A percentile compares a stretch with the other conserved stretches of the same genome.
These are phyloP conservation scores for Leccinum ochraceum DNA, from an alignment of 768 basidiomycete species.

Conservation along the genomic window DNA sequence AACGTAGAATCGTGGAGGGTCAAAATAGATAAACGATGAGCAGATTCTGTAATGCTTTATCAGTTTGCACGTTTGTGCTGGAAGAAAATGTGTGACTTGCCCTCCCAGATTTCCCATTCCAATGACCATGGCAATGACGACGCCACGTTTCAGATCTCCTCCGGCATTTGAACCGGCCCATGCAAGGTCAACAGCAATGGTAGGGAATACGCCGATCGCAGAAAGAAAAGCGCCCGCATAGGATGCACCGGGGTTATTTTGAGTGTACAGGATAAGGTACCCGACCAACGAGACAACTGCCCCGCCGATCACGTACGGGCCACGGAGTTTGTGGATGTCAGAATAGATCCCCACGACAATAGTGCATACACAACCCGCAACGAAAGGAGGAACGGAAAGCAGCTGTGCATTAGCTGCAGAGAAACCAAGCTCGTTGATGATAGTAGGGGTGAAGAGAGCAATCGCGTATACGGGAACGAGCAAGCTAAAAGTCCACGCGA, in stretches of 20 bases:
- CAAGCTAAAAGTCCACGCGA: conserved; percentile 29
- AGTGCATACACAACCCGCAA: conserved; percentile 46
- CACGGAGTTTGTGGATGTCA: conserved; percentile 44
- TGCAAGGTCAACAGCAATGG: conserved; percentile 47
- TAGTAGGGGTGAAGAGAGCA: conserved; percentile 53
- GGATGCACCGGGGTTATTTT: conserved; percentile 21
- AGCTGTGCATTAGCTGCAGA: conserved; percentile 50
- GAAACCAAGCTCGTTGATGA: conserved; percentile 51
- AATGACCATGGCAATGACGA: conserved; percentile 54
- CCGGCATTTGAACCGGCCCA: conserved; percentile 60
- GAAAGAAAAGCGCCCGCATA: conserved; percentile 53
- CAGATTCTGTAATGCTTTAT: conserved; percentile 33
- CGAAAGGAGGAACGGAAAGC: conserved; percentile 52
- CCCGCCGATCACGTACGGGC: conserved; percentile 49
- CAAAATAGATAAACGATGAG: conserved; percentile 43
- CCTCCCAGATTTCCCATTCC: conserved; percentile 59
- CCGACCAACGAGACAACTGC: conserved; percentile 49
- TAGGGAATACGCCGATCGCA: conserved; percentile 54
- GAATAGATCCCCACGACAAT: conserved; percentile 43
- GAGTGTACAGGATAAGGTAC: conserved; percentile 48
- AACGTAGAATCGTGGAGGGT: conserved; percentile 38
- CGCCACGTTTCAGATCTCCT: conserved; percentile 53
- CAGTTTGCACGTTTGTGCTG: not conserved
- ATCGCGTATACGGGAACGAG: conserved; percentile 49
- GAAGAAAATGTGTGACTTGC: conserved; percentile 27